Evolutionary conservation across 805 yeast genomes (phyloP).

Genomic region (Candida chilensis): DNA sequence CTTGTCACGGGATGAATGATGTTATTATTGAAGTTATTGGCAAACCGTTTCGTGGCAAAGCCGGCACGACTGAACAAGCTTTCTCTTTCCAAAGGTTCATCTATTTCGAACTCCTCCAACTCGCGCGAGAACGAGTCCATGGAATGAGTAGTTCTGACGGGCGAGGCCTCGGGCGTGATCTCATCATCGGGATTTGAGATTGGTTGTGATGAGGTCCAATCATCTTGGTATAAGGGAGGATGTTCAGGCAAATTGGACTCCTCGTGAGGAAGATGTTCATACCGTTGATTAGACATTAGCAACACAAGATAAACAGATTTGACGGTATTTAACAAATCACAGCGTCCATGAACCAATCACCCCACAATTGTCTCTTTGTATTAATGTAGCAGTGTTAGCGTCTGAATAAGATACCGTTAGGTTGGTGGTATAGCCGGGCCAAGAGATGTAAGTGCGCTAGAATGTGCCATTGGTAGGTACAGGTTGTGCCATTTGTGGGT

Average conservation of each 20-base stretch:
- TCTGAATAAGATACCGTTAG: too few relatives aligned
- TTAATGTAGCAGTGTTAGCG: too few relatives aligned
- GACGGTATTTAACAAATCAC: too few relatives aligned
- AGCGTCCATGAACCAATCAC: too few relatives aligned
- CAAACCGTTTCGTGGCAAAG: constrained; percentile 20
- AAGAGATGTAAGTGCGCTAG: too few relatives aligned
- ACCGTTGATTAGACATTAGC: neutral
- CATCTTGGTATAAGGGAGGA: constrained; percentile 5
- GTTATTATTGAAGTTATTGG: constrained; percentile 20
- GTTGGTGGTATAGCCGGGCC: too few relatives aligned
- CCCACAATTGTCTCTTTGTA: too few relatives aligned
- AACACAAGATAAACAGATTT: too few relatives aligned
- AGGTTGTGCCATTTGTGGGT: too few relatives aligned
- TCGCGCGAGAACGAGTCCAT: constrained; percentile 1
- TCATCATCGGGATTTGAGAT: neutral
- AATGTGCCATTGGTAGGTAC: too few relatives aligned
- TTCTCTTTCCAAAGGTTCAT: constrained; percentile 12
- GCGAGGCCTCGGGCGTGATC: neutral
- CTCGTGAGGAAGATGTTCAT: constrained; percentile 1
- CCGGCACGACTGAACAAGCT: constrained; percentile 24
- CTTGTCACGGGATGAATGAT: constrained; percentile 32
- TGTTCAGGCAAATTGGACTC: constrained; percentile 3
- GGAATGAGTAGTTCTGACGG: neutral
- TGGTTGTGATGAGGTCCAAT: constrained; percentile 1
- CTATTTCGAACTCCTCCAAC: constrained; percentile 19